Conservation (phyloP, 352 stramenopile species). For the Phytophthora pistaciae region DNA sequence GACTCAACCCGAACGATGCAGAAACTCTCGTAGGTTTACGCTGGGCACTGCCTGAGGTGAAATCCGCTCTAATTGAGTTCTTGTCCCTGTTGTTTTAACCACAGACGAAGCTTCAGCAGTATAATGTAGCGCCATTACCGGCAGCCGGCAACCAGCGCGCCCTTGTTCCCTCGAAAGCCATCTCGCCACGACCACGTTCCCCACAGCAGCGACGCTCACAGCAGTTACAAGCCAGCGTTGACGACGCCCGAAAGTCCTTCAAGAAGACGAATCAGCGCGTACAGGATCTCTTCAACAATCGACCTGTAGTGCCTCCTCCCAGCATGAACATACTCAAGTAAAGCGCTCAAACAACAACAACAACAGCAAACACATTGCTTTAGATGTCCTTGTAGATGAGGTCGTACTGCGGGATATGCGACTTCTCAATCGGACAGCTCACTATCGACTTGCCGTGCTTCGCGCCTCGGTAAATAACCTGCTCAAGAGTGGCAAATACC, state of each 20-base stretch:
- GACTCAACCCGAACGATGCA: slow-evolving; percentile 63
- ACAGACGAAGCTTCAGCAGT: slow-evolving; percentile 74
- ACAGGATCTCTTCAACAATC: slow-evolving; percentile 63
- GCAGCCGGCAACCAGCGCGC: slow-evolving; percentile 24
- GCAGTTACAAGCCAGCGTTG: slow-evolving; percentile 31
- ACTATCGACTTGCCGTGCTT: slow-evolving; percentile 86
- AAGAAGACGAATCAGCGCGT: slow-evolving; percentile 67
- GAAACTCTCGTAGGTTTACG: slow-evolving; percentile 53
- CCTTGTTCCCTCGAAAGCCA: slow-evolving; percentile 5
- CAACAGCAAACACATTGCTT: not conserved
- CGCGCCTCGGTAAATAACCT: slow-evolving; percentile 88
- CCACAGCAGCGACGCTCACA: slow-evolving; percentile 34
- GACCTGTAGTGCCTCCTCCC: slow-evolving; percentile 47
- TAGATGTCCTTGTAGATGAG: slow-evolving; percentile 89
- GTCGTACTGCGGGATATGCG: slow-evolving; percentile 81
- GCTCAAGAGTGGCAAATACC: not conserved
- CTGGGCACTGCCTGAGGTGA: not conserved
- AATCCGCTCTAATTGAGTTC: not conserved
- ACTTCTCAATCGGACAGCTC: slow-evolving; percentile 79
- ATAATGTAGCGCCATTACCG: slow-evolving; percentile 34
- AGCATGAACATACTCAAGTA: slow-evolving; percentile 40
- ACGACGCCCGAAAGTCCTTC: slow-evolving; percentile 50
- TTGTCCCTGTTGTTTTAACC: not conserved
- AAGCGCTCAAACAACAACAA: not conserved
- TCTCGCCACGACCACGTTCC: slow-evolving; percentile 9